phyloP scores from a whole-genome alignment of 2,329 filamentous ascomycete genomes.

The Scedosporium aurantiacum region DNA sequence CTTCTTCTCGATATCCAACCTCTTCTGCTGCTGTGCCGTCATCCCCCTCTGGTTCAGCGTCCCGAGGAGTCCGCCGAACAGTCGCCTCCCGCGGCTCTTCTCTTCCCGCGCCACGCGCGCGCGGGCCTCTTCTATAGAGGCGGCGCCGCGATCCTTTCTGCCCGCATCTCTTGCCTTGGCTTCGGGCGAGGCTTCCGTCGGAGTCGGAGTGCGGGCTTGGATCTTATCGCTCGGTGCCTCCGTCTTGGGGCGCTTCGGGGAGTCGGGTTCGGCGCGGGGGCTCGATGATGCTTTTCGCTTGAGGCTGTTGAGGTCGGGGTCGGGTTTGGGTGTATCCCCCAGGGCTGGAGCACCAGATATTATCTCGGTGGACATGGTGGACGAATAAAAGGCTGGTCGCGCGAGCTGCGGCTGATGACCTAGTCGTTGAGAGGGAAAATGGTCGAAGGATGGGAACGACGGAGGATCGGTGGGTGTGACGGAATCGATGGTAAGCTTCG shows the following conservation, averaged over 20 bases:
- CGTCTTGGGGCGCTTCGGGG: slow-evolving; percentile 3
- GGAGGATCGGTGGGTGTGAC: too few relatives aligned
- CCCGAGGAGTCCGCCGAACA: slow-evolving; percentile 74
- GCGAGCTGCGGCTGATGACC: neutral
- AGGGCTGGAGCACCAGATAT: neutral
- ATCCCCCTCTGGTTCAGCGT: slow-evolving; percentile 60
- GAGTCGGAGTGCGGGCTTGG: too few relatives aligned
- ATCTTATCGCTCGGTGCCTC: neutral
- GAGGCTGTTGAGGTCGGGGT: neutral
- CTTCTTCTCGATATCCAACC: slow-evolving; percentile 70
- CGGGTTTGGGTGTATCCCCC: neutral
- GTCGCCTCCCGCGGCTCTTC: slow-evolving; percentile 69
- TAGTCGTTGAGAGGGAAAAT: too few relatives aligned
- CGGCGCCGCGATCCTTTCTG: neutral
- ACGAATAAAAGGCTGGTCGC: too few relatives aligned
- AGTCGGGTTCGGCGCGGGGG: neutral
- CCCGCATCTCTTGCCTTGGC: neutral
- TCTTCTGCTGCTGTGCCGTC: slow-evolving; percentile 53
- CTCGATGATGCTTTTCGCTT: slow-evolving; percentile 1
- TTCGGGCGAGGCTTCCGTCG: neutral
- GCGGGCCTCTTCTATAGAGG: neutral
- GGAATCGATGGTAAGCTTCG: neutral
- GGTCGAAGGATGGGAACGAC: too few relatives aligned
- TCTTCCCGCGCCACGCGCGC: slow-evolving; percentile 46
- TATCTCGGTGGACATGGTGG: neutral